phyloP scores from a whole-genome alignment of 495 filamentous ascomycete species.

The Penicillium samsonianum region DNA sequence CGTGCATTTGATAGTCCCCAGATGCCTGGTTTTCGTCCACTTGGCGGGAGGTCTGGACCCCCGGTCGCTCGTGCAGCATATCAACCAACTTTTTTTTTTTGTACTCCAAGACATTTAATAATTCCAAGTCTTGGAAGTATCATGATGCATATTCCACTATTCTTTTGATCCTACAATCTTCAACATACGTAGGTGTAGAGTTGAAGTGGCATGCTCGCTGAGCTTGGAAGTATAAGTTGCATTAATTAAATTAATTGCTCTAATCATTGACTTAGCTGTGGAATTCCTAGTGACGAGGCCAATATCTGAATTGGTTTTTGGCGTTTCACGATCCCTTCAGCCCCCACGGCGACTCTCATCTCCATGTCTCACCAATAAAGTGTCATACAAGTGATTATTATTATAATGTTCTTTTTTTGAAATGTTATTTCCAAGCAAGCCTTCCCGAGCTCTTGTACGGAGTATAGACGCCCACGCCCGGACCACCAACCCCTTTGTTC shows the following conservation, averaged over 20 bases:
- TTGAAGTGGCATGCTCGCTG: not conserved
- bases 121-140: not conserved
- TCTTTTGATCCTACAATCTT: not conserved
- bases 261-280: too few relatives aligned
- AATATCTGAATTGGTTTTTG: conserved; percentile 10
- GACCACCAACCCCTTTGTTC: conserved; percentile 13
- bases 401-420: not conserved
- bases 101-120: not conserved
- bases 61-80: conserved; percentile 19
- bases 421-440: not conserved
- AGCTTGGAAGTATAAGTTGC: not conserved
- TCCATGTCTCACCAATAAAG: conserved; percentile 12
- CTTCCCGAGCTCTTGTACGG: too few relatives aligned
- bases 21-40: conserved; percentile 28
- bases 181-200: not conserved
- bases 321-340: conserved; percentile 12
- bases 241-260: too few relatives aligned
- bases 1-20: conserved; percentile 22
- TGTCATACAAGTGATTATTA: not conserved
- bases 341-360: conserved; percentile 7
- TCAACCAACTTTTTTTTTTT: not conserved
- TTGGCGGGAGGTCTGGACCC: conserved; percentile 23
- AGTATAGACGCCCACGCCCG: conserved; percentile 7
- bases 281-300: too few relatives aligned
- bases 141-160: conserved; percentile 1